Evolutionary conservation across 148 eudicot species (phyloP).

Genomic region (Nepenthes gracilis): DNA sequence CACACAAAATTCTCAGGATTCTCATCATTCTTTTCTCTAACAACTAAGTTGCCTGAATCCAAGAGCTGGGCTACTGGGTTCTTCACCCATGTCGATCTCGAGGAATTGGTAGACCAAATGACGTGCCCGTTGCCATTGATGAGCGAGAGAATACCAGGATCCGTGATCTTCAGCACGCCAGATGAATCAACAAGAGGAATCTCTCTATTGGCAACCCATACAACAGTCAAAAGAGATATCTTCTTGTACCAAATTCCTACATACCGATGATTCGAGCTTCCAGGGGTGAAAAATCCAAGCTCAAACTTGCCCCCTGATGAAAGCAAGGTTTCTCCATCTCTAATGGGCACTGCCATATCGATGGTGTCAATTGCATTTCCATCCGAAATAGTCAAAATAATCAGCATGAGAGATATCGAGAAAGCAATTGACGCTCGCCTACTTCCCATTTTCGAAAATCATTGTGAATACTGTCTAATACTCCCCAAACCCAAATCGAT

Average conservation of each 20-base stretch:
- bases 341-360: neutral
- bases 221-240: slow-evolving; percentile 8
- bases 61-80: slow-evolving; percentile 19
- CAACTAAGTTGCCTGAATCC: slow-evolving; percentile 32
- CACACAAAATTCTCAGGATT: slow-evolving; percentile 6
- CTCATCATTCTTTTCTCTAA: slow-evolving; percentile 5
- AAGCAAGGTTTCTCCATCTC: slow-evolving; percentile 4
- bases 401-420: too few species aligned
- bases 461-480: too few species aligned
- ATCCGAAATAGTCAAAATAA: too few species aligned
- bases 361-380: too few species aligned
- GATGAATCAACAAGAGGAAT: slow-evolving; percentile 17
- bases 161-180: slow-evolving; percentile 10
- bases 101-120: slow-evolving; percentile 19
- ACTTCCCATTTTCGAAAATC: too few species aligned
- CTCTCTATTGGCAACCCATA: slow-evolving; percentile 45
- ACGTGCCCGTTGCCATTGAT: slow-evolving; percentile 4
- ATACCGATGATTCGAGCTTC: slow-evolving; percentile 9
- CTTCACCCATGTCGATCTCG: neutral
- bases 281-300: slow-evolving; percentile 26
- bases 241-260: slow-evolving; percentile 34
- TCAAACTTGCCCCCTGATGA: slow-evolving; percentile 14
- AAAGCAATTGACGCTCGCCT: too few species aligned
- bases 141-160: slow-evolving; percentile 13
- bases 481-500: too few species aligned